phyloP scores from a whole-genome alignment of 164 flowering plant genomes.

The Piper longum region DNA sequence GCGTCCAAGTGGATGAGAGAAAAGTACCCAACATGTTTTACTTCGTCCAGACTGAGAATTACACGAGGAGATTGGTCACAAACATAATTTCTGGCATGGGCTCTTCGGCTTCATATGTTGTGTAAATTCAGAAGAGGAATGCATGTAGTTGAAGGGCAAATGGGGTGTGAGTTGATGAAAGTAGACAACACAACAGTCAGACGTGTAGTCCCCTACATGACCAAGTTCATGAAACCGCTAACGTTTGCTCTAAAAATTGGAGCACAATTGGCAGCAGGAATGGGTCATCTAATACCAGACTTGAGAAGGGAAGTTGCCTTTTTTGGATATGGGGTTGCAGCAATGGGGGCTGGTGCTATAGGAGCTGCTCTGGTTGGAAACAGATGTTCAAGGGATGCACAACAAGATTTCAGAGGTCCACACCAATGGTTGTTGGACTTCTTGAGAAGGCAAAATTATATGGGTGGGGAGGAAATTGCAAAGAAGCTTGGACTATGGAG shows the following conservation, averaged over 20 bases:
- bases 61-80: conserved; percentile 63
- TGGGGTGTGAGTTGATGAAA: conserved; percentile 82
- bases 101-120: conserved; percentile 78
- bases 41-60: conserved; percentile 69
- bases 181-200: conserved; percentile 57
- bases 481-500: conserved; percentile 86
- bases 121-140: conserved; percentile 70
- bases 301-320: conserved; percentile 69
- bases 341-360: conserved; percentile 51
- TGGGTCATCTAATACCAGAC: conserved; percentile 93
- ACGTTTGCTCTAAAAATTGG: conserved; percentile 84
- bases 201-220: conserved; percentile 71
- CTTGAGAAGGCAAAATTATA: conserved; percentile 53
- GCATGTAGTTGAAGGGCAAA: conserved; percentile 87
- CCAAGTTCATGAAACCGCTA: conserved; percentile 71
- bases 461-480: conserved; percentile 69
- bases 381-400: conserved; percentile 35
- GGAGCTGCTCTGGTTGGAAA: conserved; percentile 39
- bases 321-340: conserved; percentile 47
- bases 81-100: conserved; percentile 69
- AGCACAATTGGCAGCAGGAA: conserved; percentile 74
- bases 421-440: conserved; percentile 89
- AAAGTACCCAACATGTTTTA: conserved; percentile 92
- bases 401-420: conserved; percentile 52
- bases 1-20: conserved; percentile 61